Percentiles rank a stretch among this genome's conserved stretches.
These are phyloP conservation scores for Neurospora discreta DNA, from an alignment of 495 filamentous ascomycete genomes.

Conservation along the genomic window DNA sequence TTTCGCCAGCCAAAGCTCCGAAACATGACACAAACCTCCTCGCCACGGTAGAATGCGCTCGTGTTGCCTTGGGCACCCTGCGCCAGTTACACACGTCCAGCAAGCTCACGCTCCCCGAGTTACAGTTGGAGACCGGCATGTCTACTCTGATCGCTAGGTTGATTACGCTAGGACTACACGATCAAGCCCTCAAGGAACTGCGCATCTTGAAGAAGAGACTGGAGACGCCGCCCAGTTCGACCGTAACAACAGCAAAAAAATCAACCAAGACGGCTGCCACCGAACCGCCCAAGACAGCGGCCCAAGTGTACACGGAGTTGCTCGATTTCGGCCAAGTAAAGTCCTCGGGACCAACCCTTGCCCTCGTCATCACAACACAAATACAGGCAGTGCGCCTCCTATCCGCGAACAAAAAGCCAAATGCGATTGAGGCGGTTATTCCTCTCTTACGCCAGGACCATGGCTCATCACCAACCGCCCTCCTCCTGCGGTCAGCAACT, in stretches of 20 bases:
- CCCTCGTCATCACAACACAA: conserved; percentile 42
- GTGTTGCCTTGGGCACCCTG: conserved; percentile 60
- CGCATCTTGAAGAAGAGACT: conserved; percentile 54
- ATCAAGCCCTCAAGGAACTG: conserved; percentile 69
- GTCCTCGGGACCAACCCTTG: conserved; percentile 28
- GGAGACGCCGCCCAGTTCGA: conserved; percentile 25
- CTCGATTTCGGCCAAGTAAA: conserved; percentile 43
- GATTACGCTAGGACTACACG: conserved; percentile 59
- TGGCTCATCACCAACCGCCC: conserved; percentile 51
- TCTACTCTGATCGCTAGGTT: conserved; percentile 64
- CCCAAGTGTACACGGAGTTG: conserved; percentile 47
- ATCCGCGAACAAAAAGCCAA: conserved; percentile 35
- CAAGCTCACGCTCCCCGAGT: conserved; percentile 38
- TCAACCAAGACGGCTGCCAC: conserved; percentile 8
- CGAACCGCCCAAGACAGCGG: conserved; percentile 20
- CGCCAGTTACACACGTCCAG: conserved; percentile 44
- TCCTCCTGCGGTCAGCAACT: conserved; percentile 46
- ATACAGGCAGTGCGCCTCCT: conserved; percentile 41
- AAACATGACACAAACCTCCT: conserved; percentile 25
- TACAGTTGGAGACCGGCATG: conserved; percentile 79
- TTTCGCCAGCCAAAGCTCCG: conserved; percentile 13
- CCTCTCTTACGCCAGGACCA: conserved; percentile 32
- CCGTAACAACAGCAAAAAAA: conserved; percentile 22
- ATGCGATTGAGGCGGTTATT: conserved; percentile 40
- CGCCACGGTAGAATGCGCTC: conserved; percentile 60